Evolutionary conservation across 345 rosid genomes (phyloP).

Genomic region (Capsella bursapastoris): DNA sequence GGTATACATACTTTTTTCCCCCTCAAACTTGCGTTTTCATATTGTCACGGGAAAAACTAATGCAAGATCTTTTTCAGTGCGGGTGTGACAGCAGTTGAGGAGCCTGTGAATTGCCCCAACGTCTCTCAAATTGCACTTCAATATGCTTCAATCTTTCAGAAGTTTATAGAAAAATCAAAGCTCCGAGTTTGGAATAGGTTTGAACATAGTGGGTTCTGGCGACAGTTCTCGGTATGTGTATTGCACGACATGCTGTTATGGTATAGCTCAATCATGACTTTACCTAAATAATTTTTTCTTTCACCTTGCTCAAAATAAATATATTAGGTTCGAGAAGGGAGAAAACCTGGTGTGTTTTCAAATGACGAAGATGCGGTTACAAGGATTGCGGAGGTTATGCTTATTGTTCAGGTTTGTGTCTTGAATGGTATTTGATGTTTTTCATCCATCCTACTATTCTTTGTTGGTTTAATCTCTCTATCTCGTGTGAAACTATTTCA

Average conservation of each 20-base stretch:
- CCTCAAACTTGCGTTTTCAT: conserved; percentile 9
- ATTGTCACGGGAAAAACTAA: conserved; percentile 36
- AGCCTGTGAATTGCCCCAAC: conserved; percentile 88
- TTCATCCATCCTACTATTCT: neutral
- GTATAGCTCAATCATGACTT: conserved; percentile 12
- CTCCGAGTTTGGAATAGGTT: conserved; percentile 94
- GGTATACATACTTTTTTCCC: conserved; percentile 51
- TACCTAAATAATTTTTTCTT: neutral
- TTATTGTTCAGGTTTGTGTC: conserved; percentile 86
- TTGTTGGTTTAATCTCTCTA: conserved; percentile 6
- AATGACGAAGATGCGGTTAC: conserved; percentile 53
- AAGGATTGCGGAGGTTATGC: conserved; percentile 83
- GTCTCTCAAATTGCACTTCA: conserved; percentile 74
- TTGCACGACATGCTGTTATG: conserved; percentile 11
- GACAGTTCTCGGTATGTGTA: conserved; percentile 80
- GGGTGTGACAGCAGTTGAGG: conserved; percentile 97
- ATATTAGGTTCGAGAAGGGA: conserved; percentile 93
- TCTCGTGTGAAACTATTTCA: conserved; percentile 37
- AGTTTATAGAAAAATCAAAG: conserved; percentile 66
- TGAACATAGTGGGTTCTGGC: conserved; percentile 90
- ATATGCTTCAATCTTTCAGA: conserved; percentile 83
- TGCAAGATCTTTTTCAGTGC: conserved; percentile 53
- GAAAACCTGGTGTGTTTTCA: conserved; percentile 51
- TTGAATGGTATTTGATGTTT: conserved; percentile 3
- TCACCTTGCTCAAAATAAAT: conserved; percentile 17